Evolutionary conservation across 2,329 filamentous ascomycete genomes (phyloP).

Genomic region (Fusarium ramigenum): DNA sequence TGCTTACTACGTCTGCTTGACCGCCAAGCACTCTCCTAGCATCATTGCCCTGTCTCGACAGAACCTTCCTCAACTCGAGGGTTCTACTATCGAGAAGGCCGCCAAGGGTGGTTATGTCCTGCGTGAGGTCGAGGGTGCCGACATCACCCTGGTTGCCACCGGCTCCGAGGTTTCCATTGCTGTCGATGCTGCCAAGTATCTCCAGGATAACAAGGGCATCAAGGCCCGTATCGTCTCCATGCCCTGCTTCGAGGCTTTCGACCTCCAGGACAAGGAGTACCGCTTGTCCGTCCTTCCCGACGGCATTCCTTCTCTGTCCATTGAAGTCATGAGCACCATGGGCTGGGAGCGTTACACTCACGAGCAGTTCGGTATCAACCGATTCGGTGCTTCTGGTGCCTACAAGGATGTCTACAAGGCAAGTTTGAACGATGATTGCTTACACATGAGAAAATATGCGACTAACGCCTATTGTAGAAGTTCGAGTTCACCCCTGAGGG

Average conservation of each 20-base stretch:
- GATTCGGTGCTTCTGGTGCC: conserved; percentile 95
- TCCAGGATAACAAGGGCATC: conserved; percentile 88
- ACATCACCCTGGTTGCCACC: conserved; percentile 91
- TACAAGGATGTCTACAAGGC: conserved; percentile 98
- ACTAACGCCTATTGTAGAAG: conserved; percentile 71
- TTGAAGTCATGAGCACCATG: conserved; percentile 97
- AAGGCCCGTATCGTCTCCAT: conserved; percentile 93
- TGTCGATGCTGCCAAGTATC: conserved; percentile 90
- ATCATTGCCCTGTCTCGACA: conserved; percentile 96
- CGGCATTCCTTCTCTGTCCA: conserved; percentile 89
- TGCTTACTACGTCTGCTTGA: conserved; percentile 95
- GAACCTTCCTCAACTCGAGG: conserved; percentile 97
- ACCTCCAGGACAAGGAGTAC: conserved; percentile 94
- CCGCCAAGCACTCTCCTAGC: conserved; percentile 87
- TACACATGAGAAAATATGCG: not conserved
- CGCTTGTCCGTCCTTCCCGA: conserved; percentile 91
- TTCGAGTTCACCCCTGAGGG: conserved; percentile 99
- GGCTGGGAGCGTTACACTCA: conserved; percentile 99
- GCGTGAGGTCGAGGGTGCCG: conserved; percentile 83
- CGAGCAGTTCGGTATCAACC: conserved; percentile 99
- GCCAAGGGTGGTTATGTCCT: conserved; percentile 96
- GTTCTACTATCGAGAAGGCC: conserved; percentile 86
- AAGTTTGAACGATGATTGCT: conserved; percentile 48
- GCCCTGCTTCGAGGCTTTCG: conserved; percentile 97
- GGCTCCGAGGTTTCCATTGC: conserved; percentile 96